Percentiles rank a stretch among this genome's conserved stretches.
Conservation (phyloP, 2,329 filamentous ascomycete genomes). For the Chaetoscypha palmicola region DNA sequence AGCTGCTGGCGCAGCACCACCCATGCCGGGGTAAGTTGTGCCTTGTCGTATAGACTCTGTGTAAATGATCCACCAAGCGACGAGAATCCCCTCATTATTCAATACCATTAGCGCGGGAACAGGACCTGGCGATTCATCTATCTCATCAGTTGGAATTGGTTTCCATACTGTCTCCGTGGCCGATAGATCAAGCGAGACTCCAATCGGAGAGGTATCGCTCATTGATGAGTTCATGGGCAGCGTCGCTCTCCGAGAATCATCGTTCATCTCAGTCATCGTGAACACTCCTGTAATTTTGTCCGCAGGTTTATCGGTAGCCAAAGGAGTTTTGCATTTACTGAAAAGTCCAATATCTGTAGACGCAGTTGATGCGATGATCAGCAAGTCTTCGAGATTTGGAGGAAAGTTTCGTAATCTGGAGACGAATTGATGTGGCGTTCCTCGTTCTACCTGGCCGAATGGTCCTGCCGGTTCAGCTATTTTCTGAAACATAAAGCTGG, state of each 20-base stretch:
- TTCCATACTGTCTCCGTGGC: constrained; percentile 69
- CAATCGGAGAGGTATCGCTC: constrained; percentile 70
- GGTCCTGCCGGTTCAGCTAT: constrained; percentile 68
- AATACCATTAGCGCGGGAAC: constrained; percentile 78
- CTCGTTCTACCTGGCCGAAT: constrained; percentile 53
- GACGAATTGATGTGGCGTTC: constrained; percentile 69
- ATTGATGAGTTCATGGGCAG: constrained; percentile 63
- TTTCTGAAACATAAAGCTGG: constrained; percentile 64
- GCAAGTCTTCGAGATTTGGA: constrained; percentile 70
- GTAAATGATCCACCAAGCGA: constrained; percentile 88
- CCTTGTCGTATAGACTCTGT: constrained; percentile 73
- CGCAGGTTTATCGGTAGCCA: constrained; percentile 54
- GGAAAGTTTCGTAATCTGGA: constrained; percentile 72
- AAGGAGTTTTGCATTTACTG: constrained; percentile 61
- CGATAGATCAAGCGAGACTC: constrained; percentile 77
- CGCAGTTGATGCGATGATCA: constrained; percentile 77
- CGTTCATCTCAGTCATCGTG: constrained; percentile 62
- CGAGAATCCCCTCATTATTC: constrained; percentile 81
- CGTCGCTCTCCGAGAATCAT: constrained; percentile 68
- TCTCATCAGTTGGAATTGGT: constrained; percentile 71
- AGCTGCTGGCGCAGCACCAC: constrained; percentile 32
- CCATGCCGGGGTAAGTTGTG: constrained; percentile 65
- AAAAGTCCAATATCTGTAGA: constrained; percentile 74
- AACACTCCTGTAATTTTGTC: constrained; percentile 61
- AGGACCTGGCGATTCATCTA: constrained; percentile 71